These are phyloP conservation scores for Aspergillus felis DNA, from an alignment of 2,329 filamentous ascomycete species.

Conservation along the genomic window DNA sequence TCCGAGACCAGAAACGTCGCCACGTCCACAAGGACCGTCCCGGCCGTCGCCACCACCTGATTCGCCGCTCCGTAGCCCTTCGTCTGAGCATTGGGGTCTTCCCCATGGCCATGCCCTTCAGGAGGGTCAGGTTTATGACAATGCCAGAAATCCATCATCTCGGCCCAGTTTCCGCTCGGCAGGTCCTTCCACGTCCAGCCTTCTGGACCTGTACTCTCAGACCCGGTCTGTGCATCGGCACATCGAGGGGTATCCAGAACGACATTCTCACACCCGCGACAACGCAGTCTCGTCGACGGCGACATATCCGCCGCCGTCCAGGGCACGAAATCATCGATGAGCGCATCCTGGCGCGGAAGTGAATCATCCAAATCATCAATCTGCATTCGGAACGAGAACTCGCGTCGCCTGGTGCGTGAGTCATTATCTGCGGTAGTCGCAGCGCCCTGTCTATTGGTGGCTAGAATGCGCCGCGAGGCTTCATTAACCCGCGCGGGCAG, in stretches of 20 bases:
- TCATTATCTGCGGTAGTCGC: neutral
- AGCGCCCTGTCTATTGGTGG: conserved; percentile 5
- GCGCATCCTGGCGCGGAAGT: conserved; percentile 15
- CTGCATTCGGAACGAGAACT: conserved; percentile 53
- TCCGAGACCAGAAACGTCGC: conserved; percentile 69
- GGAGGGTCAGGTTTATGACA: conserved; percentile 78
- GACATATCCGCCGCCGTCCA: conserved; percentile 40
- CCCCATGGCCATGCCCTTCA: conserved; percentile 40
- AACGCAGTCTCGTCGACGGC: conserved; percentile 30
- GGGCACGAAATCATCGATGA: conserved; percentile 31
- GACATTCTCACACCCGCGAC: conserved; percentile 32
- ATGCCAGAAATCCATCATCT: conserved; percentile 99
- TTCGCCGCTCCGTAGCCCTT: conserved; percentile 84
- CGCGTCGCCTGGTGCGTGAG: conserved; percentile 27
- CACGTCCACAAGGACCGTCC: conserved; percentile 75
- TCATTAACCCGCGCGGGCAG: conserved; percentile 42
- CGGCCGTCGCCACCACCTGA: conserved; percentile 61
- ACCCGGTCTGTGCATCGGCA: no score
- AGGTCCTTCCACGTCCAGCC: conserved; percentile 78
- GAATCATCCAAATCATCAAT: conserved; percentile 40
- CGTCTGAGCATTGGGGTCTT: conserved; percentile 49
- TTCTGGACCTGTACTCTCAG: neutral
- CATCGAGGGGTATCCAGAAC: conserved; percentile 22
- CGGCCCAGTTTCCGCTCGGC: conserved; percentile 95
- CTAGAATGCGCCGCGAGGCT: conserved; percentile 21